phyloP scores from a whole-genome alignment of 2,329 filamentous ascomycete genomes.

The Ceratocystis destructans region DNA sequence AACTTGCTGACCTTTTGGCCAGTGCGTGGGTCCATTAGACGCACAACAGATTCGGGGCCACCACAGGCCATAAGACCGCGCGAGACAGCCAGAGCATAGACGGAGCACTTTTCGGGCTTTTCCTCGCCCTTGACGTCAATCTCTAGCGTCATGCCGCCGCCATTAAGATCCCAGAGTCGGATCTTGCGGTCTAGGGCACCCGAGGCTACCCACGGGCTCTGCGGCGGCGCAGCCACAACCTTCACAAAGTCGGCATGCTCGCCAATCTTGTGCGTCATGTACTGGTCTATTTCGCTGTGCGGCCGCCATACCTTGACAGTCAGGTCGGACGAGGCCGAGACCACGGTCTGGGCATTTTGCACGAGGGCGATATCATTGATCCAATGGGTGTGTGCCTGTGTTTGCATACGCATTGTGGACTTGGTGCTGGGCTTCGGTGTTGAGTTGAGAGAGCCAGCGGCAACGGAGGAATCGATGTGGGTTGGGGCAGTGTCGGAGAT shows the following conservation, averaged over 20 bases:
- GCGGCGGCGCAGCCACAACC: constrained; percentile 63
- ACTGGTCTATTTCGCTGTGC: constrained; percentile 42
- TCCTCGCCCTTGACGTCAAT: constrained; percentile 79
- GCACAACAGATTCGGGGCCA: constrained; percentile 82
- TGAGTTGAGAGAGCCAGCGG: constrained; percentile 20
- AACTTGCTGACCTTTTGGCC: constrained; percentile 91
- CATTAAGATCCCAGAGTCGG: constrained; percentile 83
- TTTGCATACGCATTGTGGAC: constrained; percentile 47
- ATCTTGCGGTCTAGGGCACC: constrained; percentile 88
- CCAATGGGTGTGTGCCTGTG: constrained; percentile 81
- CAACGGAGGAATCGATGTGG: constrained; percentile 24
- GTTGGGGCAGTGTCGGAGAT: constrained; percentile 21
- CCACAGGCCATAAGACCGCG: constrained; percentile 77
- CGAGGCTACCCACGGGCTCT: constrained; percentile 71
- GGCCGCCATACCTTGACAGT: constrained; percentile 90
- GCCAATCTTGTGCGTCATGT: constrained; percentile 55
- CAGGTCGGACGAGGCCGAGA: constrained; percentile 86
- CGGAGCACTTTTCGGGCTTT: constrained; percentile 75
- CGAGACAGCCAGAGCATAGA: constrained; percentile 76
- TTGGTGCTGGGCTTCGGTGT: constrained; percentile 31
- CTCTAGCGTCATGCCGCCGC: constrained; percentile 70
- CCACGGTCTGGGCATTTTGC: constrained; percentile 61
- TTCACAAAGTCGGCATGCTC: constrained; percentile 95
- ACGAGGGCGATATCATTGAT: constrained; percentile 83
- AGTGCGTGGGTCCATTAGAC: constrained; percentile 79